A percentile compares a stretch with the other conserved stretches of the same genome.
Evolutionary conservation across 1,139 yeast species (phyloP).

Genomic region (Taphrina sp.): DNA sequence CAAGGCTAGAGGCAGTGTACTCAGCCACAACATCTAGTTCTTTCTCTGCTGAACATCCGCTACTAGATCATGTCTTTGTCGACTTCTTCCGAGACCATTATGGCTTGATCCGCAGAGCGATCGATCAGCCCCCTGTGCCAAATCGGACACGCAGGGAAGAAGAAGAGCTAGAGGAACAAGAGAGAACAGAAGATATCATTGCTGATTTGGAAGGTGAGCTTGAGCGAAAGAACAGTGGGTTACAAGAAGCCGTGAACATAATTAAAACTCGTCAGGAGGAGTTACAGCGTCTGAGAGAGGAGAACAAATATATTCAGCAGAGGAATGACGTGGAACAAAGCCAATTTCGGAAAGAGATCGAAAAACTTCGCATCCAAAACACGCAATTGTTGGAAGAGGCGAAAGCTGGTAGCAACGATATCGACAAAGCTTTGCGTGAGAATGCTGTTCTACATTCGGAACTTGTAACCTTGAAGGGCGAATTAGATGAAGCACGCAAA

Average conservation of each 20-base stretch:
- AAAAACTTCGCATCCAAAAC: conserved; percentile 34
- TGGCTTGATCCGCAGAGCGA: conserved; percentile 64
- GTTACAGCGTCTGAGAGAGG: conserved; percentile 34
- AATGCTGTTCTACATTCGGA: conserved; percentile 35
- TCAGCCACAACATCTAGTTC: conserved; percentile 54
- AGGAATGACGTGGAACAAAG: conserved; percentile 37
- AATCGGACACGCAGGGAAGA: conserved; percentile 61
- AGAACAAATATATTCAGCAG: conserved; percentile 35
- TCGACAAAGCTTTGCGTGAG: conserved; percentile 22
- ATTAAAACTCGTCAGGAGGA: conserved; percentile 39
- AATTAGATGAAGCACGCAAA: conserved; percentile 32
- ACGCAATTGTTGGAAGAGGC: conserved; percentile 31
- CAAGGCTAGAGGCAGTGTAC: conserved; percentile 55
- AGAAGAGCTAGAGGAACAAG: conserved; percentile 42
- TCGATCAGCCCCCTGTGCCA: conserved; percentile 75
- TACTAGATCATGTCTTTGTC: conserved; percentile 56
- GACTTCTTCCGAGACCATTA: conserved; percentile 67
- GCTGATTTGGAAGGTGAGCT: conserved; percentile 40
- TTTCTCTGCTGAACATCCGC: conserved; percentile 76
- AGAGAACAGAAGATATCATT: conserved; percentile 45
- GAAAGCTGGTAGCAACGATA: conserved; percentile 3
- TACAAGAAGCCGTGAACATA: conserved; percentile 38
- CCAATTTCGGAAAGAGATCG: conserved; percentile 34
- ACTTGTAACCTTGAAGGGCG: conserved; percentile 38
- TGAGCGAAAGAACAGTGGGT: conserved; percentile 36